A percentile compares a stretch with the other conserved stretches of the same genome.
phyloP scores from a whole-genome alignment of 164 flowering plant species.

The Aristolochia fimbriata region DNA sequence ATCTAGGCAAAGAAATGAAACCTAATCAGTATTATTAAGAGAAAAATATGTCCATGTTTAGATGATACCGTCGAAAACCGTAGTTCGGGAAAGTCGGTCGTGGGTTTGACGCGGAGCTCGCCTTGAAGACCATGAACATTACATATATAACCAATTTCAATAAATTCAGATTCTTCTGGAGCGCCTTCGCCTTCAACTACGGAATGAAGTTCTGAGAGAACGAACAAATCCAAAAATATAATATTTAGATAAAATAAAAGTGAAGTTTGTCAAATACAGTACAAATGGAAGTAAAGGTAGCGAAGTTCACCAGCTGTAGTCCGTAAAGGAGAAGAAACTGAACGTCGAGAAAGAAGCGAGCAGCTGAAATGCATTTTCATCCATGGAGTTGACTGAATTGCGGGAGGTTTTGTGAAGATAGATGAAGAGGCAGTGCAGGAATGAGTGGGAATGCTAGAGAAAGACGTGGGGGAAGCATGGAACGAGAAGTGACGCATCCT shows the following conservation, averaged over 20 bases:
- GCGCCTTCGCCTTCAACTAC: background rate
- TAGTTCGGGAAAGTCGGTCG: slow-evolving; percentile 73
- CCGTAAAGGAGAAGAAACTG: too few species aligned
- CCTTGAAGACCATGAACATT: slow-evolving; percentile 80
- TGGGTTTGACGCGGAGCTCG: slow-evolving; percentile 64
- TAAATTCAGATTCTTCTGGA: slow-evolving; percentile 28
- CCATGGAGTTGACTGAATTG: too few species aligned
- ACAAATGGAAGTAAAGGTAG: background rate
- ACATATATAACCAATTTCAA: slow-evolving; percentile 64
- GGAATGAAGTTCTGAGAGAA: background rate
- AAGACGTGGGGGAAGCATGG: background rate
- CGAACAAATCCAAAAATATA: background rate
- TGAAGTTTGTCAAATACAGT: background rate
- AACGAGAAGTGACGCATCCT: background rate
- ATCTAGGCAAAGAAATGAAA: background rate
- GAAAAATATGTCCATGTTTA: background rate
- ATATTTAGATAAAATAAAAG: background rate
- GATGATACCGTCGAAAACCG: slow-evolving; percentile 56
- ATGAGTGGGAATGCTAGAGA: background rate
- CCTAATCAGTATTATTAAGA: background rate
- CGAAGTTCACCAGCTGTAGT: too few species aligned
- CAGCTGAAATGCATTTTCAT: too few species aligned
- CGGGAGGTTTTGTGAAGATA: background rate
- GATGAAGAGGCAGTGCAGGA: background rate
- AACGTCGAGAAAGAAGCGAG: too few species aligned